Percentiles rank a stretch among this genome's conserved stretches.
Evolutionary conservation across 176 grass and related monocot species (phyloP).

Genomic region (Aechmea fasciata): DNA sequence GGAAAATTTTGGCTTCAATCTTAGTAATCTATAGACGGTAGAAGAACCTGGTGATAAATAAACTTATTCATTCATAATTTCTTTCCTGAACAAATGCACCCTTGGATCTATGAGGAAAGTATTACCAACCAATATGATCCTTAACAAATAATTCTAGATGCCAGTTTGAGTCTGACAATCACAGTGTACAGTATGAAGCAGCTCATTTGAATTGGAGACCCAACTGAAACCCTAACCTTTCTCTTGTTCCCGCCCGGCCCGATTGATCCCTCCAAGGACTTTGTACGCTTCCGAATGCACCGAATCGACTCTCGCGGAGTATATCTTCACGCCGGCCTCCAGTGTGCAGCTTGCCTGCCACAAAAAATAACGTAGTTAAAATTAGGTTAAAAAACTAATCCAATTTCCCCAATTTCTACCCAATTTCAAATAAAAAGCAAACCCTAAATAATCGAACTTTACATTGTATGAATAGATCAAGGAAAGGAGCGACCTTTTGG

Average conservation of each 20-base stretch:
- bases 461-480: slow-evolving; percentile 1
- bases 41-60: too few species aligned
- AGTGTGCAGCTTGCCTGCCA: slow-evolving; percentile 83
- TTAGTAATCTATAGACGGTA: too few species aligned
- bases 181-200: not conserved
- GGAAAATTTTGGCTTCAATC: too few species aligned
- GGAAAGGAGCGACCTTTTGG: slow-evolving; percentile 62
- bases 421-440: not conserved
- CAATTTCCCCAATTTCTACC: not conserved
- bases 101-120: too few species aligned
- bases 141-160: too few species aligned
- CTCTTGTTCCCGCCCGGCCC: slow-evolving; percentile 68
- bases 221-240: slow-evolving; percentile 31
- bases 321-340: slow-evolving; percentile 93
- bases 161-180: too few species aligned
- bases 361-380: slow-evolving; percentile 6
- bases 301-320: slow-evolving; percentile 84
- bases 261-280: slow-evolving; percentile 91
- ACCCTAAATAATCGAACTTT: not conserved
- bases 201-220: not conserved
- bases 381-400: not conserved
- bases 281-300: slow-evolving; percentile 90
- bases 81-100: too few species aligned
- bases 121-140: too few species aligned
- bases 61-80: too few species aligned